phyloP scores from a whole-genome alignment of 2,329 filamentous ascomycete genomes.

The Fusarium torreyae region DNA sequence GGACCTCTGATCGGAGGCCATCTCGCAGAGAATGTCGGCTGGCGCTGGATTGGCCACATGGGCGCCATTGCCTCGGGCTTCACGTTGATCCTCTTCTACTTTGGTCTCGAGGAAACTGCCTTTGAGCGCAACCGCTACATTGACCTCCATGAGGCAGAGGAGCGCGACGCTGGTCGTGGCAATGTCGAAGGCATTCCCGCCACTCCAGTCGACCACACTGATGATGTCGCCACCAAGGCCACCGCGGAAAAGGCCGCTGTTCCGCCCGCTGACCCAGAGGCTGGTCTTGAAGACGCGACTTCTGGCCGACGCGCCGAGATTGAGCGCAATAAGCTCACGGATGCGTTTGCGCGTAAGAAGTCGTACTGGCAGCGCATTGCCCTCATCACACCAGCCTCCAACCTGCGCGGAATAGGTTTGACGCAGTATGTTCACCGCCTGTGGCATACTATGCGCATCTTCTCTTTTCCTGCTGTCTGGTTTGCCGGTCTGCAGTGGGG shows the following conservation, averaged over 20 bases:
- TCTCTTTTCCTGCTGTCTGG: constrained; percentile 70
- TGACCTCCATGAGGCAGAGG: constrained; percentile 33
- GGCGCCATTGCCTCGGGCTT: constrained; percentile 64
- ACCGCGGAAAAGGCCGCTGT: constrained; percentile 23
- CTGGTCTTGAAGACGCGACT: constrained; percentile 23
- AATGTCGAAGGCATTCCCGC: constrained; percentile 40
- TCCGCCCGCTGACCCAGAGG: constrained; percentile 27
- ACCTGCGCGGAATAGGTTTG: constrained; percentile 66
- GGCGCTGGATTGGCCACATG: constrained; percentile 70
- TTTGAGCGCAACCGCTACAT: constrained; percentile 62
- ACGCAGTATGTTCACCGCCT: constrained; percentile 68
- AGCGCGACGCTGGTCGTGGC: constrained; percentile 4
- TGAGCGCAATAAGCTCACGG: constrained; percentile 43
- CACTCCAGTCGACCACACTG: not conserved
- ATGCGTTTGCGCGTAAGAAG: constrained; percentile 56
- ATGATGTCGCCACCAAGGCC: not conserved
- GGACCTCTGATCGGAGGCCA: constrained; percentile 68
- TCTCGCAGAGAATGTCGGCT: constrained; percentile 64
- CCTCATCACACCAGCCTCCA: constrained; percentile 69
- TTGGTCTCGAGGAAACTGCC: constrained; percentile 68
- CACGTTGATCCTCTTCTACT: constrained; percentile 64
- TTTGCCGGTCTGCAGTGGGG: constrained; percentile 73
- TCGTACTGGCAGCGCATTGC: constrained; percentile 70
- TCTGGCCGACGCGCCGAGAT: constrained; percentile 31
- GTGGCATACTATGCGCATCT: constrained; percentile 69